These are phyloP conservation scores for Kodamaea kakaduensis DNA, from an alignment of 805 yeast species.

Conservation along the genomic window DNA sequence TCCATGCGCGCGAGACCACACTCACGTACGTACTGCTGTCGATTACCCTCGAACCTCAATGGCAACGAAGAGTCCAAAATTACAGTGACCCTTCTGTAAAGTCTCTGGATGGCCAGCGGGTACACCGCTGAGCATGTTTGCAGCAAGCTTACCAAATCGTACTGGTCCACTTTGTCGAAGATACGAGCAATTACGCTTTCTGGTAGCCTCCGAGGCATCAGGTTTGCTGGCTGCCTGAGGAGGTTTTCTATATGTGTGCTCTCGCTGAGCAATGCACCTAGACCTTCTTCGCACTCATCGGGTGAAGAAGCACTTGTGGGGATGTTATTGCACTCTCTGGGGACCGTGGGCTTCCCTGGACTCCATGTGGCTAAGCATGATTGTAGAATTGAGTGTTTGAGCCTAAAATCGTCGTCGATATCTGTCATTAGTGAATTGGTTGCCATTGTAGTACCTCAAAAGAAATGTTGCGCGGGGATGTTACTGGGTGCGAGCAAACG, in stretches of 20 bases:
- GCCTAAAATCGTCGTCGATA: constrained; percentile 19
- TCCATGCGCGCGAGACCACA: constrained; percentile 30
- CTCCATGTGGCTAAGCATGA: constrained; percentile 4
- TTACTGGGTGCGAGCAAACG: no score
- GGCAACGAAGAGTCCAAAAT: constrained; percentile 28
- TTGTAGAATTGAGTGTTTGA: constrained; percentile 21
- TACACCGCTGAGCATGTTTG: constrained; percentile 20
- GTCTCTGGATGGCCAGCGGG: constrained; percentile 19
- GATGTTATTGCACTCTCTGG: neutral
- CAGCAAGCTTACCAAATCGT: constrained; percentile 25
- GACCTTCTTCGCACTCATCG: neutral
- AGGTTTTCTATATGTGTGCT: neutral
- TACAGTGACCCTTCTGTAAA: constrained; percentile 30
- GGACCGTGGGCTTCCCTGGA: neutral
- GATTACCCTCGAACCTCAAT: constrained; percentile 5
- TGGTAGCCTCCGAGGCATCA: constrained; percentile 15
- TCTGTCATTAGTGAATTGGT: neutral
- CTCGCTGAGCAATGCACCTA: neutral
- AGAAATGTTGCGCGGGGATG: neutral
- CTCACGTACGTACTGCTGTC: constrained; percentile 19
- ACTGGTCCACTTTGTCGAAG: constrained; percentile 28
- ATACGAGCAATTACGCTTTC: constrained; percentile 11
- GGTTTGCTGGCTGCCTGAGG: constrained; percentile 10
- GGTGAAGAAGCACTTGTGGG: neutral
- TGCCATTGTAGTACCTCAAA: neutral